Base-by-base conservation (phyloP, 345 rosid genomes). In the Ceriops decandra region DNA sequence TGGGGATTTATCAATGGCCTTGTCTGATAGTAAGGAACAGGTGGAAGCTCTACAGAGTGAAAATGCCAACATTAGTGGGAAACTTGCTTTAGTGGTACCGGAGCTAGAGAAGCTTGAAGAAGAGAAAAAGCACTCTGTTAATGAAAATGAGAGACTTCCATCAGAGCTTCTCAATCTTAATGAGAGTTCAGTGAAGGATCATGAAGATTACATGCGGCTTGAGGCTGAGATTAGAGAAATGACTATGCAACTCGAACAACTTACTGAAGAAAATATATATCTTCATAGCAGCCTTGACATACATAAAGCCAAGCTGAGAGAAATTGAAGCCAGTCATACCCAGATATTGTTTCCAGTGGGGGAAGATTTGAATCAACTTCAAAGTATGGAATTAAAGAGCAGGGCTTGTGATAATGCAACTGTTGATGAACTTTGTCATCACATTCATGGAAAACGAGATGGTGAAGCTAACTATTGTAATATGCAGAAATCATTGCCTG, bases 121-220 rank as follows among this genome's bases (percentile, higher is more conserved):
- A 77, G 97, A 86, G 61, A 85, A 81, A 46, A 78, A 46, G 60
- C 69, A 73, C 80, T 71, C 87, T 72, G 64, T 74, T 31, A 54
- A 56, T 70, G 90, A 90, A 74, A 84, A 78, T 61, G 78, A 87
- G 75, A 85, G 74, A 70, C 86, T 89, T 74, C 73, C 77, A 19
- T 76, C 82, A 35, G 91, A 89, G 75, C 73, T 86, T 60, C 77
- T 79, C 81, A 69, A 68, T 69, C 82, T 85, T 71, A 81, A 74
- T 63, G 85, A 83, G 85, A 79, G 77, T 49, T 70, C 86, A 51
- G 71, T 90, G 62, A 60, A 72, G 22, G 82, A 83, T 78, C 82
- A 74, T 51, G 78, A 35, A 59, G 84, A 82, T 51, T 66, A 57
- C 57, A 52, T 64, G 71, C 83, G 21, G 75, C 76, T 82, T 69